A percentile compares a stretch with the other conserved stretches of the same genome.
Conservation (phyloP, 2,329 filamentous ascomycete genomes). For the Venturia pyrina region DNA sequence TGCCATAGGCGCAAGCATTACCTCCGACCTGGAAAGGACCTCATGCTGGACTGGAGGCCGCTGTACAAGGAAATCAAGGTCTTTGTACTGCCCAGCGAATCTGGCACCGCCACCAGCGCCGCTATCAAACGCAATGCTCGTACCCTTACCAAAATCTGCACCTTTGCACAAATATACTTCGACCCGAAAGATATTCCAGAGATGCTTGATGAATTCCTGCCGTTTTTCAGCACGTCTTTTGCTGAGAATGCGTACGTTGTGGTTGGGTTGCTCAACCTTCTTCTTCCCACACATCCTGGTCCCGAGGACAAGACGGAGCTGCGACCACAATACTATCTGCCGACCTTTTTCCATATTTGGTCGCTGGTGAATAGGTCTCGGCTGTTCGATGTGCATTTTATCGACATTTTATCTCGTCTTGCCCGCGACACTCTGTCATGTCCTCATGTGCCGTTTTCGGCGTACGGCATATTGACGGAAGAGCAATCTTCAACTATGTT, state of each 20-base stretch:
- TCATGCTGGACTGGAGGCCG: conserved; percentile 87
- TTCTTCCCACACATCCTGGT: conserved; percentile 75
- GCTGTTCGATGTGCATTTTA: conserved; percentile 72
- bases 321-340: conserved; percentile 80
- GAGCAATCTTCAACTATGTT: conserved; percentile 91
- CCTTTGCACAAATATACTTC: conserved; percentile 86
- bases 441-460: conserved; percentile 65
- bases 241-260: conserved; percentile 88
- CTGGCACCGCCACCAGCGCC: conserved; percentile 50
- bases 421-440: conserved; percentile 73
- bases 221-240: conserved; percentile 82
- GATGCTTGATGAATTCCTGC: conserved; percentile 46
- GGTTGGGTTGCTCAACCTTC: conserved; percentile 72
- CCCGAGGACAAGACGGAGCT: conserved; percentile 62
- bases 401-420: conserved; percentile 82
- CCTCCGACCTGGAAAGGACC: conserved; percentile 77
- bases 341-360: conserved; percentile 95
- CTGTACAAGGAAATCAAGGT: conserved; percentile 88
- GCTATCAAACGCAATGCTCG: conserved; percentile 52
- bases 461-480: conserved; percentile 83
- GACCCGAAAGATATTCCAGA: conserved; percentile 75
- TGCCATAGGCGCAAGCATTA: conserved; percentile 78
- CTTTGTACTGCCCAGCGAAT: conserved; percentile 78
- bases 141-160: conserved; percentile 77
- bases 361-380: conserved; percentile 85